phyloP scores from a whole-genome alignment of 139 green algal species.

The Chlamydomonas eustigma region DNA sequence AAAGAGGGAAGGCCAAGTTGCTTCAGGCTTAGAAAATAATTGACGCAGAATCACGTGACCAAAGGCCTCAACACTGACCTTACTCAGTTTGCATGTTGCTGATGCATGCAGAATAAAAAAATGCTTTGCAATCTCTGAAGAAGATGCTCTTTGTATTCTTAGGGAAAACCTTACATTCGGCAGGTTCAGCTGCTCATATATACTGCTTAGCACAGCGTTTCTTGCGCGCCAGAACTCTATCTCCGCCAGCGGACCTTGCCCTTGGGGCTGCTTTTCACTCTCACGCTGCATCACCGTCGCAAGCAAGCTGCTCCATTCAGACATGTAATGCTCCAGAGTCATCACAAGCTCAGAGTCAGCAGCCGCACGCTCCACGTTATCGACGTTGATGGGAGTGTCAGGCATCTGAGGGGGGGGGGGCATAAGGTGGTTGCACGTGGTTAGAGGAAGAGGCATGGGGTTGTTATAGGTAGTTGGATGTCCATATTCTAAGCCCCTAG shows the following conservation, averaged over 20 bases:
- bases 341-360: conserved; percentile 49
- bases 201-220: conserved; percentile 58
- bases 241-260: conserved; percentile 74
- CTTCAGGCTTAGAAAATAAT: no score
- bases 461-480: no score
- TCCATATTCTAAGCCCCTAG: no score
- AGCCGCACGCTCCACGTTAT: conserved; percentile 31
- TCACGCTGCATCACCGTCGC: conserved; percentile 49
- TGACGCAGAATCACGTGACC: neutral
- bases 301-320: conserved; percentile 52
- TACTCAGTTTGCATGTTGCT: neutral
- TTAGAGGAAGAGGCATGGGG: no score
- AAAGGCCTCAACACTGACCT: neutral
- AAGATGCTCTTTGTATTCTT: no score
- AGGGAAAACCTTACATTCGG: conserved; percentile 48
- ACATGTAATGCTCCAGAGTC: conserved; percentile 53
- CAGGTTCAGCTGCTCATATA: conserved; percentile 85
- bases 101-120: no score
- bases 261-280: conserved; percentile 48
- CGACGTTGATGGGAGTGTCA: conserved; percentile 28
- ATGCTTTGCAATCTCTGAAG: no score
- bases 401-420: conserved; percentile 34
- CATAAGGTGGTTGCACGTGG: no score
- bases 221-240: conserved; percentile 84
- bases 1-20: neutral